phyloP scores from a whole-genome alignment of 352 stramenopile genomes.

The Plasmopara muralis region DNA sequence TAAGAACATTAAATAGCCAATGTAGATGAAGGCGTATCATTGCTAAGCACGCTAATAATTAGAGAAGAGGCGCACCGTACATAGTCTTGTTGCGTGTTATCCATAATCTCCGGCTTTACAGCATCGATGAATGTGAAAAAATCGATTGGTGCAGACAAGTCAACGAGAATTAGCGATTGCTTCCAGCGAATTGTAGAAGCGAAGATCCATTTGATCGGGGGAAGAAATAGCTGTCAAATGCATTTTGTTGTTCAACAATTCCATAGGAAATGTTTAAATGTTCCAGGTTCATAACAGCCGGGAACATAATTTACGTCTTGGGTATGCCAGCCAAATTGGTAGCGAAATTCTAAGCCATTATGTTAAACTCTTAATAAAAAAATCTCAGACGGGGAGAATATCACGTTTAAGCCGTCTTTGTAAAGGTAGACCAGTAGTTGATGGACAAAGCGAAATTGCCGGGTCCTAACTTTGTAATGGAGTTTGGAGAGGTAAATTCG shows the following conservation, averaged over 20 bases:
- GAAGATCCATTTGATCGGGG: slow-evolving; percentile 1
- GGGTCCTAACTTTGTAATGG: neutral
- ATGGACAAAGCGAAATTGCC: neutral
- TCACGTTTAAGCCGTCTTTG: neutral
- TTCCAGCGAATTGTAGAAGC: neutral
- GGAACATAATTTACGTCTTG: slow-evolving; percentile 1
- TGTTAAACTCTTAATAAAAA: slow-evolving; percentile 6
- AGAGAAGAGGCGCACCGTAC: neutral
- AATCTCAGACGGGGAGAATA: slow-evolving; percentile 1
- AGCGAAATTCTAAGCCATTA: slow-evolving; percentile 5
- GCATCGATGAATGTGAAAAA: slow-evolving; percentile 8
- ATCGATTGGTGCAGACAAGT: neutral
- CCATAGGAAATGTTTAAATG: slow-evolving; percentile 1
- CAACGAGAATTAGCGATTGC: neutral
- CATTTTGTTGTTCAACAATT: neutral
- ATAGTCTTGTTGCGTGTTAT: slow-evolving; percentile 11
- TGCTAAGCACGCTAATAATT: neutral
- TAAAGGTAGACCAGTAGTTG: neutral
- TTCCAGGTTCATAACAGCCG: neutral
- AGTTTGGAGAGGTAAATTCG: neutral
- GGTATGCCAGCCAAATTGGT: slow-evolving; percentile 5
- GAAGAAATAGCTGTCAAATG: slow-evolving; percentile 1
- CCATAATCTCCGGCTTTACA: slow-evolving; percentile 4
- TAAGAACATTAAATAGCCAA: slow-evolving; percentile 1
- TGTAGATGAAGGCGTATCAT: slow-evolving; percentile 7